These are phyloP conservation scores for Stipa capillata DNA, from an alignment of 176 grass and related monocot species.

Conservation along the genomic window DNA sequence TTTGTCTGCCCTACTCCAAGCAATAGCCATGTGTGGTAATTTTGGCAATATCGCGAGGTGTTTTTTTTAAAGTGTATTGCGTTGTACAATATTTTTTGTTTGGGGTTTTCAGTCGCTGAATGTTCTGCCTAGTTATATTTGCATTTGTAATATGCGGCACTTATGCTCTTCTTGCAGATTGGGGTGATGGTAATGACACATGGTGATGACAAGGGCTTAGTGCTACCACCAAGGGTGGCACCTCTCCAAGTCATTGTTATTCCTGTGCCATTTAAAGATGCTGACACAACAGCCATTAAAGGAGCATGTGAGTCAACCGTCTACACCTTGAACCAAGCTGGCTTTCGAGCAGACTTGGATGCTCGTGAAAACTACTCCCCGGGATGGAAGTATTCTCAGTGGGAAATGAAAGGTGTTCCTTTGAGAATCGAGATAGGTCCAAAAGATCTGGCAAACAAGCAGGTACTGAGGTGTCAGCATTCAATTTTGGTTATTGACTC, in stretches of 20 bases:
- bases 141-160: no score
- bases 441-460: conserved; percentile 86
- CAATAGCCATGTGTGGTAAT: neutral
- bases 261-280: conserved; percentile 92
- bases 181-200: conserved; percentile 96
- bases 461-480: conserved; percentile 51
- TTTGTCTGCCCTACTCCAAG: neutral
- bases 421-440: conserved; percentile 97
- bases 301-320: conserved; percentile 59
- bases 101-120: neutral
- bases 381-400: conserved; percentile 96
- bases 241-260: conserved; percentile 76
- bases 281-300: conserved; percentile 71
- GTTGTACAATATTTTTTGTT: neutral
- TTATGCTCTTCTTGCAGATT: conserved; percentile 46
- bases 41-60: neutral
- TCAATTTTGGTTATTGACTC: neutral
- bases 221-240: conserved; percentile 88
- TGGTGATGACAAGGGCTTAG: conserved; percentile 93
- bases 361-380: conserved; percentile 88
- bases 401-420: conserved; percentile 98
- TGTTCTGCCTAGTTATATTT: neutral
- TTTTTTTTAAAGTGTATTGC: neutral
- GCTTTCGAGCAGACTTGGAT: conserved; percentile 64
- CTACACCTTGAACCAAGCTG: conserved; percentile 42